A percentile compares a stretch with the other conserved stretches of the same genome.
Conservation (phyloP, 371 early-diverging fungal genomes). For the Rhizopus sp. region DNA sequence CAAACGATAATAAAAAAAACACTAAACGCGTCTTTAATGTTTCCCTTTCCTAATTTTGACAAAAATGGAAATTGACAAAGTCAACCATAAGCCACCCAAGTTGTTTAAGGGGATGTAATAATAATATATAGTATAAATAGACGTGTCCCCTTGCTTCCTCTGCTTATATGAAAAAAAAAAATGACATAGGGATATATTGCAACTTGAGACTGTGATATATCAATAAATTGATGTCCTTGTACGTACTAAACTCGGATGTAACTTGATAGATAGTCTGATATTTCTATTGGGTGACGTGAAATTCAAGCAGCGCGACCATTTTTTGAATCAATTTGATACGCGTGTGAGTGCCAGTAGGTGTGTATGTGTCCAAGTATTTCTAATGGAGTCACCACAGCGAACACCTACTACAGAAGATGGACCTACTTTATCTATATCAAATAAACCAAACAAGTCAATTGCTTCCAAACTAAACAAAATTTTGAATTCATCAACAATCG, state of each 20-base stretch:
- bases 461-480: slow-evolving; percentile 61
- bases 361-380: not conserved
- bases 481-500: slow-evolving; percentile 49
- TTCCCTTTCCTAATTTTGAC: not conserved
- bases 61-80: not conserved
- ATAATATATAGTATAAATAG: no score
- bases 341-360: no score
- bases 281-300: no score
- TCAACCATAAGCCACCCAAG: not conserved
- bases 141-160: no score
- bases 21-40: not conserved
- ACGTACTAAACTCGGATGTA: no score
- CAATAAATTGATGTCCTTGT: no score
- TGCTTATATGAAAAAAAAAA: no score
- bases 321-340: no score
- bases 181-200: no score
- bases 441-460: slow-evolving; percentile 51
- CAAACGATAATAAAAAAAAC: not conserved
- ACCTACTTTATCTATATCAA: slow-evolving; percentile 31
- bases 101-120: not conserved
- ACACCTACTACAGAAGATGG: slow-evolving; percentile 4
- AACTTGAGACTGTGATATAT: no score
- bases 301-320: no score
- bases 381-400: slow-evolving; percentile 2
- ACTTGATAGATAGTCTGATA: no score